These are phyloP conservation scores for Ganoderma multipileum DNA, from an alignment of 1,284 basidiomycete species.

Conservation along the genomic window DNA sequence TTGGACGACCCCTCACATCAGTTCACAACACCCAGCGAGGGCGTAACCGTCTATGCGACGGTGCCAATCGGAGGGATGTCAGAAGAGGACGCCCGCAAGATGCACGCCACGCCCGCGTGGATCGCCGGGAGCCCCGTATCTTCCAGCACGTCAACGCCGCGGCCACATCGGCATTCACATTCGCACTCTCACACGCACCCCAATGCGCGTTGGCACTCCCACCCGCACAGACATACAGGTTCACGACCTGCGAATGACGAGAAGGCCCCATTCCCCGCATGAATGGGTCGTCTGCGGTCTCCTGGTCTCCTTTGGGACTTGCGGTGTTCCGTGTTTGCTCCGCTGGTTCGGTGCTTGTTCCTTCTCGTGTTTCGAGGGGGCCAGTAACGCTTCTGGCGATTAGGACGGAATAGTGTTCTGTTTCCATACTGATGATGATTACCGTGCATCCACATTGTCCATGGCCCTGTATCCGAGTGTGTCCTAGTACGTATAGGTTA, in stretches of 20 bases:
- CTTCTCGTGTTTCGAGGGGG: conserved; percentile 5
- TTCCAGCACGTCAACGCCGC: conserved; percentile 14
- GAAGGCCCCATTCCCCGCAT: conserved; percentile 30
- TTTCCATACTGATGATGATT: conserved; percentile 11
- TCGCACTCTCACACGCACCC: conserved; percentile 28
- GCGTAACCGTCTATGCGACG: conserved; percentile 68
- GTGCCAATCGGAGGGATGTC: conserved; percentile 62
- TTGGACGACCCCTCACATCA: conserved; percentile 22
- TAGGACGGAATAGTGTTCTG: background rate
- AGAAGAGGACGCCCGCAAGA: conserved; percentile 56
- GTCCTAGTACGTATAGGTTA: conserved; percentile 30
- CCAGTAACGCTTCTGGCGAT: background rate
- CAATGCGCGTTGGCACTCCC: conserved; percentile 22
- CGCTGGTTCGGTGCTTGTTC: background rate
- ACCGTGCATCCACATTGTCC: conserved; percentile 8
- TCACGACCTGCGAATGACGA: conserved; percentile 48
- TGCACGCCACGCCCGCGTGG: conserved; percentile 73
- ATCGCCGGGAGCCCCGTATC: conserved; percentile 40
- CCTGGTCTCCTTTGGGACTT: background rate
- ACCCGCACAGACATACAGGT: conserved; percentile 27
- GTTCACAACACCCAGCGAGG: conserved; percentile 25
- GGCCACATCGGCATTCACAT: conserved; percentile 30
- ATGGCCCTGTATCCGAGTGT: conserved; percentile 25
- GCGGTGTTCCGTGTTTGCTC: background rate
- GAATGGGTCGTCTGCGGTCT: conserved; percentile 2